Evolutionary conservation across 345 rosid species (phyloP).

Genomic region (Brassica cretica): DNA sequence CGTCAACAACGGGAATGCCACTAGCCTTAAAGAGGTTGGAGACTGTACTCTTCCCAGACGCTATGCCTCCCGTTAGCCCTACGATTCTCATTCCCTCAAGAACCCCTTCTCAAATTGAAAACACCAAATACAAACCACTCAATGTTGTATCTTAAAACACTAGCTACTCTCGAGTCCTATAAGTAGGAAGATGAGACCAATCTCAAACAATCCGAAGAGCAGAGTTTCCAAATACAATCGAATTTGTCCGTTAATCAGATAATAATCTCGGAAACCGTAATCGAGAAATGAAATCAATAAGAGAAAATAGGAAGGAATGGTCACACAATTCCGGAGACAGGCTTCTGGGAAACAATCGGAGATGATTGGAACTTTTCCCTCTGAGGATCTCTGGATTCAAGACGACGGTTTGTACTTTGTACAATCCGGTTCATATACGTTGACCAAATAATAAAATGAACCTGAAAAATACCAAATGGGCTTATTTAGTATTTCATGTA

Average conservation of each 20-base stretch:
- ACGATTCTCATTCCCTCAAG: conserved; percentile 66
- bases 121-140: background rate
- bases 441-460: no score
- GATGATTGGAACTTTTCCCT: background rate
- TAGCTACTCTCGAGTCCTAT: background rate
- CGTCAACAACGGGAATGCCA: conserved; percentile 77
- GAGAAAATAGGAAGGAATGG: background rate
- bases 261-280: background rate
- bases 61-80: conserved; percentile 87
- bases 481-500: background rate
- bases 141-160: background rate
- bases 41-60: conserved; percentile 89
- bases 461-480: background rate
- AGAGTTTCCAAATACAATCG: background rate
- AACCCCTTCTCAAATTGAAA: no score
- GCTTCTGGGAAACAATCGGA: background rate
- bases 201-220: background rate
- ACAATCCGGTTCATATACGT: background rate
- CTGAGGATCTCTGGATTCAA: background rate
- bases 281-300: background rate
- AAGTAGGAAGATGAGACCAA: background rate
- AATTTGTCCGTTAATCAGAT: background rate
- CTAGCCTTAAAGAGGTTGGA: conserved; percentile 74
- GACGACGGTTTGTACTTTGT: background rate
- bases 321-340: no score